Evolutionary conservation across 2,329 filamentous ascomycete genomes (phyloP), one percentile per base, ranked within the genome.

Genomic region (Colletotrichum karsti): DNA sequence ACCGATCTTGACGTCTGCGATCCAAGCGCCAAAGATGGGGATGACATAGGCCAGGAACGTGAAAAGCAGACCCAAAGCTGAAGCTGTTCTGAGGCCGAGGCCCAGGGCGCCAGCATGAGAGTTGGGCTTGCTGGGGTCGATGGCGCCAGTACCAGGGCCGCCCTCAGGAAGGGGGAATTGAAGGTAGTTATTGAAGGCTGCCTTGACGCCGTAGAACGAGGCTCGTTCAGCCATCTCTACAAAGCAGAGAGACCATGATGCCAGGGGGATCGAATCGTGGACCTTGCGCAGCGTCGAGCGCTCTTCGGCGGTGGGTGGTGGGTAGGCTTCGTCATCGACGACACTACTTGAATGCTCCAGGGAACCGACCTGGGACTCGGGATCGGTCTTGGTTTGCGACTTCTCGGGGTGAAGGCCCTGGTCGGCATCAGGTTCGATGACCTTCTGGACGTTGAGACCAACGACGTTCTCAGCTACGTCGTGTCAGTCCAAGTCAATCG

Each of bases 1-100:
- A 65, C 92, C 92, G 46, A 88, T 87, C 72, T 88, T 90, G 63
- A 90, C 84, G 76, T 95, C 92, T 44, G 92, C 90, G 13, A 91
- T 72, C 76, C 83, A 88, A 18, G 83, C 84, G 61, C 84, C 83
- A 7, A 88, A 41, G 24, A 91, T 81, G 1, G 89, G 89, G 12
- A 90, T 78, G 4, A 84, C 77, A 71, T 90, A 91, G 1, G 87
- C 83, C 39, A 91, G 75, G 72, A 91, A 84, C 63, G 77, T 84
- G 79, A 87, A 90, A 28, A 85, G 85, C 69, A 90, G 81, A 5
- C 77, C 80, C 37, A 88, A 80, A 7, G 86, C 86, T 42, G 85
- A 86, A 54, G 86, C 79, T 9, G 81, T 83, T 41, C 85, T 81
- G 0, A 84, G 81, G n/a, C 89, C 89, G 75, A 88, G 78, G 13